A percentile compares a stretch with the other conserved stretches of the same genome.
Conservation (phyloP, 2,329 filamentous ascomycete species). For the Furcasterigmium furcatum region DNA sequence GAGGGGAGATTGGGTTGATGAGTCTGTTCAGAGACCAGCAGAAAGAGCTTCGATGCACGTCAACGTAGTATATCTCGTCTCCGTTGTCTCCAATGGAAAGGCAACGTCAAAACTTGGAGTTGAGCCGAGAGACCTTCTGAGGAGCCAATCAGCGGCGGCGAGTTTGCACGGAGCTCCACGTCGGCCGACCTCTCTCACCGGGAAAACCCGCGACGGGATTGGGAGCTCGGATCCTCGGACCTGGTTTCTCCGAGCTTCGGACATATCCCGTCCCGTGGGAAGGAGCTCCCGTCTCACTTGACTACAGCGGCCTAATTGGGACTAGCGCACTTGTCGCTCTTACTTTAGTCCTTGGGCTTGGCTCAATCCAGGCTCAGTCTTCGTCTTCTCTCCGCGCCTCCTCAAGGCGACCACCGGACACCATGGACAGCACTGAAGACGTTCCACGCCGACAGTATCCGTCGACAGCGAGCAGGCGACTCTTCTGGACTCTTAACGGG, state of each 20-base stretch:
- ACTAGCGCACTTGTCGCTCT: too few species aligned
- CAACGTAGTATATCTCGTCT: slow-evolving; percentile 1
- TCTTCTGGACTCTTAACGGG: slow-evolving; percentile 3
- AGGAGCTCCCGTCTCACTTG: too few species aligned
- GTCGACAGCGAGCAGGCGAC: background rate
- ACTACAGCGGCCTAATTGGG: too few species aligned
- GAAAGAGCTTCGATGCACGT: slow-evolving; percentile 3
- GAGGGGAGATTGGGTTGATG: slow-evolving; percentile 3
- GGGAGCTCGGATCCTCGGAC: background rate
- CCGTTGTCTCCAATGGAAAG: slow-evolving; percentile 2
- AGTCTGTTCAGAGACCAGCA: background rate
- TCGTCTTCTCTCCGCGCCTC: too few species aligned
- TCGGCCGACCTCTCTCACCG: slow-evolving; percentile 4
- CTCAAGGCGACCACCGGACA: too few species aligned
- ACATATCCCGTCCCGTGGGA: background rate
- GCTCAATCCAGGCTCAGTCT: too few species aligned
- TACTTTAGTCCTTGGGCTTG: too few species aligned
- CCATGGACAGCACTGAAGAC: too few species aligned
- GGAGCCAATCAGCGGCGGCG: background rate
- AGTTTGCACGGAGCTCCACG: background rate
- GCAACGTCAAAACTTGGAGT: slow-evolving; percentile 5
- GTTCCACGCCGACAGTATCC: too few species aligned
- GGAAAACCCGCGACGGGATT: slow-evolving; percentile 15
- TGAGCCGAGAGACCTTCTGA: background rate
- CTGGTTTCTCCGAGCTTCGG: background rate